Evolutionary conservation across 768 basidiomycete genomes (phyloP).

Genomic region (Amanita muscaria): DNA sequence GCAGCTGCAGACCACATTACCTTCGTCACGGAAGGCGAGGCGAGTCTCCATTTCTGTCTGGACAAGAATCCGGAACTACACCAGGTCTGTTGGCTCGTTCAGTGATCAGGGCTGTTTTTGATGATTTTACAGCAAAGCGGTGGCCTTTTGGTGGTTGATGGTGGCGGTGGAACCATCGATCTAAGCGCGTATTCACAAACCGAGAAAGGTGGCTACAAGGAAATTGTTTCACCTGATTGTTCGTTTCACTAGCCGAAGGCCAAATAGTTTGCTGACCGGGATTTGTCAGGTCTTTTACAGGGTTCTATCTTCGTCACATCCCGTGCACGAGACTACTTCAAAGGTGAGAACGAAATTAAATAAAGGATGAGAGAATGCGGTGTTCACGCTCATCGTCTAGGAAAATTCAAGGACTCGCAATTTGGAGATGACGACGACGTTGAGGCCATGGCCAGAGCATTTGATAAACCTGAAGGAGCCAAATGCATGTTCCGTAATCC

Average conservation of each 20-base stretch:
- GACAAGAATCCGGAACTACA: conserved; percentile 28
- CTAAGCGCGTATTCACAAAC: conserved; percentile 3
- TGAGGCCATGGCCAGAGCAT: conserved; percentile 1
- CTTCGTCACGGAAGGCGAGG: conserved; percentile 50
- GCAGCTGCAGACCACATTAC: conserved; percentile 32
- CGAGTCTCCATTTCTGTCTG: conserved; percentile 43
- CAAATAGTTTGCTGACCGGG: no score
- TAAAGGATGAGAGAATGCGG: background rate
- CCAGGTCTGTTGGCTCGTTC: conserved; percentile 21
- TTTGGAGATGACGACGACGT: background rate
- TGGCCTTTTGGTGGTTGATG: background rate
- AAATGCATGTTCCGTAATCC: background rate
- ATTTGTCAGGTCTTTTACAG: conserved; percentile 1
- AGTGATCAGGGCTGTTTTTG: background rate
- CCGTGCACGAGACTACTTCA: conserved; percentile 2
- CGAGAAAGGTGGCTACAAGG: background rate
- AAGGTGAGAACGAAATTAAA: background rate
- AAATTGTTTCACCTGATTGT: conserved; percentile 7
- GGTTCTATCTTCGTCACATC: conserved; percentile 6
- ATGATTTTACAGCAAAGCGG: background rate
- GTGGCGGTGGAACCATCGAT: conserved; percentile 7
- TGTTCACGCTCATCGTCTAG: background rate
- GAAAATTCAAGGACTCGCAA: background rate
- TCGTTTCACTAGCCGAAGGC: no score
- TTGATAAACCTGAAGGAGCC: conserved; percentile 4